phyloP scores from a whole-genome alignment of 208 protist genomes.

The Acanthamoeba lenticulata region DNA sequence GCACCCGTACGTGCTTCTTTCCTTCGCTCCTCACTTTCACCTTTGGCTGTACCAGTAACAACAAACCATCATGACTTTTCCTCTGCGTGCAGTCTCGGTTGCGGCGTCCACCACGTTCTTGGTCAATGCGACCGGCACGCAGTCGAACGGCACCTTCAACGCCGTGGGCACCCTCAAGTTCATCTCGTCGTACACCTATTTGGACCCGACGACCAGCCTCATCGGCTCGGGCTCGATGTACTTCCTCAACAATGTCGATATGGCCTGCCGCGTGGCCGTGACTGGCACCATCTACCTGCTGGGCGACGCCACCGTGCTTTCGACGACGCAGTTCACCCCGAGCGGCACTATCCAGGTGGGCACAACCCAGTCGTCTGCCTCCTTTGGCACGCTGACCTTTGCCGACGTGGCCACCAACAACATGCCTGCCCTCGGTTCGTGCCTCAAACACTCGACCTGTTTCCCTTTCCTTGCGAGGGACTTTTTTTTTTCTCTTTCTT shows the following conservation, averaged over 20 bases:
- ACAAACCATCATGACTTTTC: too few species aligned
- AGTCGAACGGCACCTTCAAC: slow-evolving; percentile 17
- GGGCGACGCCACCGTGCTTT: not conserved
- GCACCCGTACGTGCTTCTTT: too few species aligned
- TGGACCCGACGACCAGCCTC: too few species aligned
- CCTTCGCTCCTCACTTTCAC: too few species aligned
- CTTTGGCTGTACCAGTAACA: too few species aligned
- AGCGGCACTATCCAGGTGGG: not conserved
- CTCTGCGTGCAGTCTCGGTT: too few species aligned
- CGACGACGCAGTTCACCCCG: not conserved
- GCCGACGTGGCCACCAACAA: slow-evolving; percentile 6
- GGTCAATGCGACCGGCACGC: not conserved
- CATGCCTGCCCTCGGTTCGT: not conserved
- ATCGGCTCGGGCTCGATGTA: not conserved
- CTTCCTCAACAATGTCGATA: not conserved
- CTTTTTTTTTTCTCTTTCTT: too few species aligned
- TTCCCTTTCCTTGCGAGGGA: too few species aligned
- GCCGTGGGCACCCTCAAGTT: too few species aligned
- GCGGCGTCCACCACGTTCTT: not conserved
- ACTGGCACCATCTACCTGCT: not conserved
- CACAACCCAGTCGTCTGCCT: not conserved
- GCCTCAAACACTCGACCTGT: too few species aligned
- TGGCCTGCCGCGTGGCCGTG: not conserved
- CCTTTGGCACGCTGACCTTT: not conserved
- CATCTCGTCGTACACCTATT: too few species aligned